Evolutionary conservation across 495 filamentous ascomycete genomes (phyloP), one percentile per base, ranked within the genome.

Genomic region (Penicillium longicatenatum): DNA sequence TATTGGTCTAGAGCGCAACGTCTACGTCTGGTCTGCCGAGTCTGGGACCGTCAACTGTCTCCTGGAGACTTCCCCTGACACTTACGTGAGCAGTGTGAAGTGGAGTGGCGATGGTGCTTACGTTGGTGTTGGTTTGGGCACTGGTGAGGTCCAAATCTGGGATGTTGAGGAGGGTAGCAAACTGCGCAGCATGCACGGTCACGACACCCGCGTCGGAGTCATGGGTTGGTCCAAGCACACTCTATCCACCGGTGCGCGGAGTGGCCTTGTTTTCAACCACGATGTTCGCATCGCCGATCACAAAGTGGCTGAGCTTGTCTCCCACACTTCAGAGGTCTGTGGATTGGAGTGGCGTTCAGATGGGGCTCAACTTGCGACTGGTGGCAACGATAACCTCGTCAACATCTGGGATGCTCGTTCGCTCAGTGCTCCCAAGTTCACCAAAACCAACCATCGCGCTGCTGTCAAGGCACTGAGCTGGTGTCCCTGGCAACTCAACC

Each of bases 181-280:
- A 82, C 86, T 98, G 37, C 92, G 94, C 66, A 97, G 91, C 79
- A 99, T 99, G 94, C 88, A 90, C 68, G 95, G 93, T 50, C 94
- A 99, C 66, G 94, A 97, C 62, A 89, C 92, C 24, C 94, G 94
- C 39, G 94, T 99, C 55, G 91, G 92, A 63, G 93, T 97, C 48
- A 96, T 97, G 91, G 92, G 92, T 61, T 99, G 94, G 94, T 95
- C 88, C 79, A 97, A 97, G 80, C 94, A 97, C 71, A 88, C 93
- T 50, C 82, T 99, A 46, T 97, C 94, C 14, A 98, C 93, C 22
- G 94, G 94, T 58, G 90, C 94, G 33, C 88, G 95, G 62, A 93
- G 89, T 63, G 94, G 94, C 21, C 85, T 96, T n/a, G 92, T 98
- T 60, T 97, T 86, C 86, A 98, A 98, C 83, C 94, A 99, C 75